Percentiles rank a stretch among this genome's conserved stretches.
Evolutionary conservation across 2,329 filamentous ascomycete species (phyloP).

Genomic region (Lachnellula subtilissima): DNA sequence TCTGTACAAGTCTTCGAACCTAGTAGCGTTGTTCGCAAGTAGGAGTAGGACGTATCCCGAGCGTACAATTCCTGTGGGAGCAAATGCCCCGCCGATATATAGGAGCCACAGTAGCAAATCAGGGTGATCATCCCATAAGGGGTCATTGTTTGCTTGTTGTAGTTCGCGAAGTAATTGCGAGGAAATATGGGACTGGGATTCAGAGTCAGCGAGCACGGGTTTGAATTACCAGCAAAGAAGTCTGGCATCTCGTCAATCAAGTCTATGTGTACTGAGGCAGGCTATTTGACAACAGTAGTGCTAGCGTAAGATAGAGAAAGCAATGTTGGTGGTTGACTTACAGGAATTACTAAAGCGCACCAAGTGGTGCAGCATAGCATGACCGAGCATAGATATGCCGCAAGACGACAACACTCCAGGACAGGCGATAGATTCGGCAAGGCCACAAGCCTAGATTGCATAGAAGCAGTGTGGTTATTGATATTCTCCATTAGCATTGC

Average conservation of each 20-base stretch:
- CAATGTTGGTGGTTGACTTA: constrained; percentile 26
- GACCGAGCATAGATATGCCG: constrained; percentile 38
- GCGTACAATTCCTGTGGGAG: constrained; percentile 28
- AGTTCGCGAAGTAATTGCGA: constrained; percentile 32
- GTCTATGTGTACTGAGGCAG: background rate
- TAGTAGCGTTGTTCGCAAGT: constrained; percentile 14
- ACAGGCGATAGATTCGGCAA: constrained; percentile 24
- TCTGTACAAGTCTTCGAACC: constrained; percentile 18
- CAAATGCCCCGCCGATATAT: constrained; percentile 36
- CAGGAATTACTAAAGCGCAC: constrained; percentile 36
- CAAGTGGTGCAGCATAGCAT: constrained; percentile 40
- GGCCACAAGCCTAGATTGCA: constrained; percentile 36
- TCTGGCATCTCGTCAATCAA: too few relatives aligned
- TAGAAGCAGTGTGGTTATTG: constrained; percentile 39
- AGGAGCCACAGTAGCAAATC: constrained; percentile 36
- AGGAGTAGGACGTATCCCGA: constrained; percentile 29
- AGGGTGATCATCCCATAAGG: constrained; percentile 31
- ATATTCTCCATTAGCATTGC: constrained; percentile 30
- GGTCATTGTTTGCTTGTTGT: constrained; percentile 28
- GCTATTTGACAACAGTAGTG: background rate
- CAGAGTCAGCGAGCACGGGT: constrained; percentile 6
- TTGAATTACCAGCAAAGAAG: too few relatives aligned
- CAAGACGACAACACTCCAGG: constrained; percentile 35
- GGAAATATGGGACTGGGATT: constrained; percentile 29
- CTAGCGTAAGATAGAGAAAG: background rate